Evolutionary conservation across 169 alveolate genomes (phyloP).

Genomic region (Babesia divergens): DNA sequence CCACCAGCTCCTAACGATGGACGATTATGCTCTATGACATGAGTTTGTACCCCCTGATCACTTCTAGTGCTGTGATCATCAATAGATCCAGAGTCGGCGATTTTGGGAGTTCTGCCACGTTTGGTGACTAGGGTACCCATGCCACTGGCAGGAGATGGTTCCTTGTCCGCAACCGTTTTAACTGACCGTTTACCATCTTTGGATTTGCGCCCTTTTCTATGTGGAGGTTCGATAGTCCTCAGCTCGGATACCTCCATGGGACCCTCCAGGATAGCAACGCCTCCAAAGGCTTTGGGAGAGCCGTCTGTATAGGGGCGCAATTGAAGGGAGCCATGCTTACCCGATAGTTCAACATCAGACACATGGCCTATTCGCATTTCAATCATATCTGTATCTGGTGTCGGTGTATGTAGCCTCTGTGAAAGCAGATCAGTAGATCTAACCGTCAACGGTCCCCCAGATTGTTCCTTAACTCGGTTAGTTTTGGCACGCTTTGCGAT

Average conservation of each 20-base stretch:
- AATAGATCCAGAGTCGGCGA: too few relatives aligned
- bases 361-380: conserved; percentile 1
- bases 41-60: conserved; percentile 19
- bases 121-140: too few relatives aligned
- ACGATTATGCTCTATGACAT: not conserved
- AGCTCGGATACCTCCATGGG: not conserved
- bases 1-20: conserved; percentile 8
- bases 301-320: not conserved
- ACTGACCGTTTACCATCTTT: too few relatives aligned
- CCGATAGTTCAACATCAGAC: not conserved
- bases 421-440: too few relatives aligned
- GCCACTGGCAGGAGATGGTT: too few relatives aligned
- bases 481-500: not conserved
- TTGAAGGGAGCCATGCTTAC: not conserved
- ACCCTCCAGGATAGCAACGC: not conserved
- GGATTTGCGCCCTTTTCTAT: too few relatives aligned
- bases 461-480: not conserved
- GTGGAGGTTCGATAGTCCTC: too few relatives aligned
- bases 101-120: too few relatives aligned
- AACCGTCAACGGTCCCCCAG: not conserved
- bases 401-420: too few relatives aligned
- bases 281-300: not conserved
- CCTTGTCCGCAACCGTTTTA: too few relatives aligned
- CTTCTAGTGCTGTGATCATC: too few relatives aligned
- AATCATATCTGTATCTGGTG: not conserved